Evolutionary conservation across 805 yeast species (phyloP), one percentile per base, ranked within the genome.

Genomic region (Zygotorulaspora florentina): DNA sequence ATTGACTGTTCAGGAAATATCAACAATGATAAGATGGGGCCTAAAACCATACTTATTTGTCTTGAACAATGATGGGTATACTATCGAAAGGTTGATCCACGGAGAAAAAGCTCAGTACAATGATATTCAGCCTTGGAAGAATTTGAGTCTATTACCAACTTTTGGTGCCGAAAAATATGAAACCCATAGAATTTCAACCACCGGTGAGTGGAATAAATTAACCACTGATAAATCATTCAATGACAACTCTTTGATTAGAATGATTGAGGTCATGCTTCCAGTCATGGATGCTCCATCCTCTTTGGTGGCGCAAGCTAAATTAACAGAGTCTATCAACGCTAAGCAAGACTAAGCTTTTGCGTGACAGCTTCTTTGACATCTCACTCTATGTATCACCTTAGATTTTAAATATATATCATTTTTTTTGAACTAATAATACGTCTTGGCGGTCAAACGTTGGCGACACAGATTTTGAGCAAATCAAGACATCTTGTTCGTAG

Each of bases 61-160:
- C 28, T 72, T 83, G 62, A 83, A 82, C 72, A 83, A 83, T 68
- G 78, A 75, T 52, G 88, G 88, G 65, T 83, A 82, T 72, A 82
- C 88, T 56, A 82, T 82, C 61, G 87, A 82, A 68, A 79, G 81
- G 69, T 74, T 82, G 69, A 81, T 83, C 54, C 87, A 83, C 69
- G 87, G 87, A 64, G 77, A 71, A 55, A 69, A 69, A 26, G 86
- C 86, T 40, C 67, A 72, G 46, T 83, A 83, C 70, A 83, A 83
- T 65, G 78, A 75, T 54, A 77, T 83, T 59, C 87, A 82, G 68
- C 68, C 75, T 44, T 83, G 88, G 88, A 75, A 80, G 61, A 83
- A 83, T 69, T 70, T 72, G 65, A 71, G 71, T 46, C 56, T 82
- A 46, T 69, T 81, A 57, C 77, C 76, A 48, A 67, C 75, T 26